Conservation (phyloP, 139 green algal species). For the Ettlia oleoabundans region DNA sequence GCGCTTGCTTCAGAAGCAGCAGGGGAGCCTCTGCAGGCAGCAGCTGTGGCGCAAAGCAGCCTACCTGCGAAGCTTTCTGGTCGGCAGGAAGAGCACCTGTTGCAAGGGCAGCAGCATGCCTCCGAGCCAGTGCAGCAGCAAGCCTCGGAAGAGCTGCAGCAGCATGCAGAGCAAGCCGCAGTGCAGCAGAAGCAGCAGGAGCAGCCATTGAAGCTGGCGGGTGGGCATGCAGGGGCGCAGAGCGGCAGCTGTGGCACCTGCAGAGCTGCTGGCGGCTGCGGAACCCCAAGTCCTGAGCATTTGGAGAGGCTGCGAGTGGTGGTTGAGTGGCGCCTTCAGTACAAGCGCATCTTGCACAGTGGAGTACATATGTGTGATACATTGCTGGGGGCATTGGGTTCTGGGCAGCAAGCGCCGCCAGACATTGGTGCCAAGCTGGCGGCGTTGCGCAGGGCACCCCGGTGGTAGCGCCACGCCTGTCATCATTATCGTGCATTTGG, state of each 20-base stretch:
- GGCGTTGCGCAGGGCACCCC: background rate
- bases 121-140: background rate
- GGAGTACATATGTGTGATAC: background rate
- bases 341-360: slow-evolving; percentile 20
- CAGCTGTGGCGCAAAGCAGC: too few species aligned
- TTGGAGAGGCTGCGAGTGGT: slow-evolving; percentile 9
- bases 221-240: background rate
- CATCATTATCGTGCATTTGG: background rate
- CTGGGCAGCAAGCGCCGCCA: background rate
- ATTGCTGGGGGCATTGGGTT: background rate
- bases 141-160: background rate
- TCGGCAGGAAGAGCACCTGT: background rate
- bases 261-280: too few species aligned
- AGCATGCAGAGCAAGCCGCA: background rate
- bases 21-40: background rate
- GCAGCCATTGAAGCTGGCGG: background rate
- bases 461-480: background rate
- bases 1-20: background rate
- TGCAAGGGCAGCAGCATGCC: background rate
- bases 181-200: too few species aligned
- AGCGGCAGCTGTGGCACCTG: background rate
- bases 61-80: too few species aligned
- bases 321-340: slow-evolving; percentile 15
- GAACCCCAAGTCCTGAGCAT: background rate
- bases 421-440: background rate